Conservation (phyloP, 2,329 filamentous ascomycete species). For the Byssoonygena ceratinophila region DNA sequence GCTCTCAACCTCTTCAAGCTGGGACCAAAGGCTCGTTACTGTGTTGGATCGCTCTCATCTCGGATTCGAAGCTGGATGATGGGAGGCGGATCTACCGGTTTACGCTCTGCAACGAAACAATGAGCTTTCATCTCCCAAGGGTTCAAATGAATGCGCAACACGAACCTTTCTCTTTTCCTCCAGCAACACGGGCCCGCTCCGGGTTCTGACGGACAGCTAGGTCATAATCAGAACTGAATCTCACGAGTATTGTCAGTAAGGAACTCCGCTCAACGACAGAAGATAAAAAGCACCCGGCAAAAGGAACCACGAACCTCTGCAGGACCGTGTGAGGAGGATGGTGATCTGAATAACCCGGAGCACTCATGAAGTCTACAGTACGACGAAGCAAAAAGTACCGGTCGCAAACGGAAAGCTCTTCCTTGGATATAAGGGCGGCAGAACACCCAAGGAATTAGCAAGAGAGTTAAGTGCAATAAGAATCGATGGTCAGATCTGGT, state of each 20-base stretch:
- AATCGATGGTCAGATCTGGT: neutral
- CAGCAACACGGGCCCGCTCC: constrained; percentile 54
- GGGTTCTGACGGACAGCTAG: constrained; percentile 57
- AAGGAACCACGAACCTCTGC: constrained; percentile 27
- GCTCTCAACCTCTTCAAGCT: neutral
- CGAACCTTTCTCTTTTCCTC: constrained; percentile 64
- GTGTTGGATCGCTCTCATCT: constrained; percentile 42
- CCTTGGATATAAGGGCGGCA: constrained; percentile 12
- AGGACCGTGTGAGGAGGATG: constrained; percentile 33
- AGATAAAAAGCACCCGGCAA: constrained; percentile 7
- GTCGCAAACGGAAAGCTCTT: constrained; percentile 18
- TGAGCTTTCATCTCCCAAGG: constrained; percentile 13
- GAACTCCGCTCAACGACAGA: neutral
- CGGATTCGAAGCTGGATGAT: constrained; percentile 61
- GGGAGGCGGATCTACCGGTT: constrained; percentile 75
- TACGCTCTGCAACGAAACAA: constrained; percentile 51
- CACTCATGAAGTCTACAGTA: constrained; percentile 33
- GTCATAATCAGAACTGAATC: constrained; percentile 45
- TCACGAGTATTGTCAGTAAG: constrained; percentile 30
- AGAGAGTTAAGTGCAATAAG: constrained; percentile 7
- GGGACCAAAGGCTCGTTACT: constrained; percentile 40
- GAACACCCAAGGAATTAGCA: constrained; percentile 15
- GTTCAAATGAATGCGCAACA: neutral
- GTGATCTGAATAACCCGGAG: constrained; percentile 32
- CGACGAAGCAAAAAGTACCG: constrained; percentile 19